These are phyloP conservation scores for Hypoxylon sp. DNA, from an alignment of 2,329 filamentous ascomycete genomes.

Conservation along the genomic window DNA sequence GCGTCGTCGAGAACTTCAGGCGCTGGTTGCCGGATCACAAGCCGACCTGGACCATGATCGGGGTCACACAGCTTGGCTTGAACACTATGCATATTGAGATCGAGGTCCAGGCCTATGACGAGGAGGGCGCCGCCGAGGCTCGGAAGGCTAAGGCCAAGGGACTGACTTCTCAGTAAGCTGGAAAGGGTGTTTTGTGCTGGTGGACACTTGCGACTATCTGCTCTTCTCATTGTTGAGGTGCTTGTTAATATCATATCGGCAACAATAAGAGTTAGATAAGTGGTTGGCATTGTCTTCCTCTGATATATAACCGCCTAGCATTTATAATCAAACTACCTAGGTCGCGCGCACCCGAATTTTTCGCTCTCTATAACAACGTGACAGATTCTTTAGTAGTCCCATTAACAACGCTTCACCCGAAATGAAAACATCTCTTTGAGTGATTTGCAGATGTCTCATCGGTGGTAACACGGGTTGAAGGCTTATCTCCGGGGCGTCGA, in stretches of 20 bases:
- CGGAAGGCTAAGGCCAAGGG: slow-evolving; percentile 14
- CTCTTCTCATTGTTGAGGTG: neutral
- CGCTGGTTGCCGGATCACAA: slow-evolving; percentile 67
- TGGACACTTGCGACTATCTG: neutral
- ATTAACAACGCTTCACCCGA: too few relatives aligned
- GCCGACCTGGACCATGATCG: slow-evolving; percentile 69
- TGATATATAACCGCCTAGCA: too few relatives aligned
- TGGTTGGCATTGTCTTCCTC: neutral
- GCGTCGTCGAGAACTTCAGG: slow-evolving; percentile 64
- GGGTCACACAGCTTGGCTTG: slow-evolving; percentile 63
- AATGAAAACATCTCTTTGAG: too few relatives aligned
- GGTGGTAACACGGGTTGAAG: neutral
- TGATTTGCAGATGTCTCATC: neutral
- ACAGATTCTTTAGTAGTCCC: too few relatives aligned
- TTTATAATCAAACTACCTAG: too few relatives aligned
- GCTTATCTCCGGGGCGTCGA: slow-evolving; percentile 11
- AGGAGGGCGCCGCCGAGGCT: slow-evolving; percentile 32
- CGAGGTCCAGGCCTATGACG: slow-evolving; percentile 67
- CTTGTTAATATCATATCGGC: neutral
- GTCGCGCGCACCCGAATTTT: too few relatives aligned
- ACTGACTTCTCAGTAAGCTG: neutral
- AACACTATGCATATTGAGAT: slow-evolving; percentile 72
- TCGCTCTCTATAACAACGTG: too few relatives aligned
- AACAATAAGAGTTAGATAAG: neutral
- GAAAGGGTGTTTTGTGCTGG: neutral